These are phyloP conservation scores for Penicillium corylophilum DNA, from an alignment of 2,329 filamentous ascomycete species.

Conservation along the genomic window DNA sequence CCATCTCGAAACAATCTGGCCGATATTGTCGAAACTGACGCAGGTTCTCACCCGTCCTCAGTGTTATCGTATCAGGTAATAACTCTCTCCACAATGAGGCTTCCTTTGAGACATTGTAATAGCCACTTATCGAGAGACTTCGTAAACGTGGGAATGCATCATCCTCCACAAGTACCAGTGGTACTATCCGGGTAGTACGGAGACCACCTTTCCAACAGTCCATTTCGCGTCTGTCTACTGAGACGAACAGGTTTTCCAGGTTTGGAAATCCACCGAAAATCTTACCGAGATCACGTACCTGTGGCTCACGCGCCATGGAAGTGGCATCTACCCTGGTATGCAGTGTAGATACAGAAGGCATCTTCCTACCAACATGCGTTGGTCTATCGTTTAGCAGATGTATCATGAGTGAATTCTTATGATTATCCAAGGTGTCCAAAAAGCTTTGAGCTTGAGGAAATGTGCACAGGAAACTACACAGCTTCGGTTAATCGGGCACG, in stretches of 20 bases:
- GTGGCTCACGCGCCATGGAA: too few relatives aligned
- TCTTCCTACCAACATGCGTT: too few relatives aligned
- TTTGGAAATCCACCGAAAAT: slow-evolving; percentile 2
- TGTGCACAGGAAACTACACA: too few relatives aligned
- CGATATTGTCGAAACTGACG: slow-evolving; percentile 1
- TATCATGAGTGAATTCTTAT: background rate
- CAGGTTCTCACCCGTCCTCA: slow-evolving; percentile 4
- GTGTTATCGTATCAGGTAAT: background rate
- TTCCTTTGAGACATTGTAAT: too few relatives aligned
- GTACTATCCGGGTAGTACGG: background rate
- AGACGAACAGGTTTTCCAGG: slow-evolving; percentile 2
- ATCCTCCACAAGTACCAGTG: background rate
- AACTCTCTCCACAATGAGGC: too few relatives aligned
- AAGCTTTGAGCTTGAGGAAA: background rate
- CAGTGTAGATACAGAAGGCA: background rate
- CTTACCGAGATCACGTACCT: background rate
- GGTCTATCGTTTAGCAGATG: background rate
- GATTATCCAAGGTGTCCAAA: background rate
- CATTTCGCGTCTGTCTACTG: background rate
- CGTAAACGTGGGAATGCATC: slow-evolving; percentile 2
- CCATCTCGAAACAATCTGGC: background rate
- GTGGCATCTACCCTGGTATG: background rate
- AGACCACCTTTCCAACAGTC: background rate
- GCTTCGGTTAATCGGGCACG: too few relatives aligned
- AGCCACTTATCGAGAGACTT: too few relatives aligned